Base-by-base conservation (phyloP, 1,139 yeast genomes). In the Magnusiomyces paraingens region DNA sequence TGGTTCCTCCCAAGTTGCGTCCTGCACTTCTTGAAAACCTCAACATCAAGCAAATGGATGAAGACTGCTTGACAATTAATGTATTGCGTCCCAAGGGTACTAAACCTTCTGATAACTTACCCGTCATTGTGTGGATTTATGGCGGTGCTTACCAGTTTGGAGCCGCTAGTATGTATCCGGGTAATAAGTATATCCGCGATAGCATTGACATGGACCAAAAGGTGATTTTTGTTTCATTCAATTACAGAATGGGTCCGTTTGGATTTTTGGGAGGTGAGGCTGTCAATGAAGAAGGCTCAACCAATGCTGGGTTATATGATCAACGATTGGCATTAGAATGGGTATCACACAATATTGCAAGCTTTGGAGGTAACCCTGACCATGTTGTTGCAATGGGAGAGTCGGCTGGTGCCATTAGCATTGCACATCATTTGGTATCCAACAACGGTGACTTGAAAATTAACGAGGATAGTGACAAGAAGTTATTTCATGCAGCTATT, bases 291-390 rank as follows among this genome's bases (percentile, higher is more conserved):
- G 58, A 56, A 14, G 64, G 62, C 3, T 51, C 52, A 8, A 47
- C 59, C n/a, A 68, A 68, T 47, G 61, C 56, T 35, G 71, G 70
- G 1, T 51, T 68, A 0, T 57, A 62, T 40, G 73, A 70, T 54
- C 72, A 69, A 57, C 52, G 60, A 11, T 40, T 51, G 40, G 73
- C 71, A 1, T 52, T 69, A 6, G 59, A 66, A 41, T 70, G 73
- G 73, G 61, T 67, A 4, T 57, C 61, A 22, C 62, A 66, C 53
- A 61, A 67, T 55, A 66, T 69, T 49, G 55, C 15, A 1, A 52
- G 51, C 12, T 69, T 70, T 58, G 72, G 73, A 12, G 73, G 73
- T 21, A 63, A 70, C 54, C 62, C 67, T 6, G 57, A 58, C 2
- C 61, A 58, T 47, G 59, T 68, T 15, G 63, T 67, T 1, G 58